Evolutionary conservation across 2,329 filamentous ascomycete genomes (phyloP).

Genomic region (Sclerotiophoma versabilis): DNA sequence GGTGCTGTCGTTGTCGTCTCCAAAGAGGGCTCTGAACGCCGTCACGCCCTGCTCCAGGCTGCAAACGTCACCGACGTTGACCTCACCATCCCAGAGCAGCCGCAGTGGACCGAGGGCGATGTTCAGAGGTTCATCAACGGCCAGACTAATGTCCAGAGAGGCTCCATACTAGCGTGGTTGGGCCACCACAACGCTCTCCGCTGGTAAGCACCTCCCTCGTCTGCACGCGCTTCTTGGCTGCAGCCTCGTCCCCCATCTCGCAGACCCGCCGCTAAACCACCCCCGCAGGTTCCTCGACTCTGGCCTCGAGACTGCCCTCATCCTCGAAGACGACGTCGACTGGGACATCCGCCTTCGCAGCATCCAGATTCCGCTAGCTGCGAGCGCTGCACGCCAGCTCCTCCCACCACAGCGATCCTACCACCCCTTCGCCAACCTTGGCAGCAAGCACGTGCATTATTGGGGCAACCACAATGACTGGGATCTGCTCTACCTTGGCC

Average conservation of each 20-base stretch:
- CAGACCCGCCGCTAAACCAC: slow-evolving; percentile 20
- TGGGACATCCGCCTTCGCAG: slow-evolving; percentile 55
- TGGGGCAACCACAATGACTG: slow-evolving; percentile 51
- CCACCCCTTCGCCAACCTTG: slow-evolving; percentile 23
- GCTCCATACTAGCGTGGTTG: slow-evolving; percentile 54
- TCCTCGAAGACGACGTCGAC: slow-evolving; percentile 57
- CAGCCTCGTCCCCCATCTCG: slow-evolving; percentile 3
- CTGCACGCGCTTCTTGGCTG: slow-evolving; percentile 16
- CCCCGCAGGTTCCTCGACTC: slow-evolving; percentile 51
- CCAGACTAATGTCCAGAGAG: slow-evolving; percentile 45
- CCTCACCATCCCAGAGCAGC: slow-evolving; percentile 53
- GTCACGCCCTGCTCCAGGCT: slow-evolving; percentile 50
- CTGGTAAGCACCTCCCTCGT: slow-evolving; percentile 43
- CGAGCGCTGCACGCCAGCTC: slow-evolving; percentile 49
- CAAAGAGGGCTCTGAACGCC: slow-evolving; percentile 48
- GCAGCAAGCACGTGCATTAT: slow-evolving; percentile 43
- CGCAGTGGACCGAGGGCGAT: slow-evolving; percentile 52
- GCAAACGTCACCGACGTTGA: slow-evolving; percentile 53
- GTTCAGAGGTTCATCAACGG: slow-evolving; percentile 48
- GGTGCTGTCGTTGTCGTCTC: slow-evolving; percentile 53
- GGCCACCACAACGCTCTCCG: slow-evolving; percentile 53
- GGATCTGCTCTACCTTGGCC: slow-evolving; percentile 55
- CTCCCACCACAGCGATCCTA: slow-evolving; percentile 37
- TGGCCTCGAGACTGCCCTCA: slow-evolving; percentile 51
- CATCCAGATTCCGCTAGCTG: slow-evolving; percentile 51